Base-by-base conservation (phyloP, 2,329 filamentous ascomycete species). In the Meredithiella fracta region DNA sequence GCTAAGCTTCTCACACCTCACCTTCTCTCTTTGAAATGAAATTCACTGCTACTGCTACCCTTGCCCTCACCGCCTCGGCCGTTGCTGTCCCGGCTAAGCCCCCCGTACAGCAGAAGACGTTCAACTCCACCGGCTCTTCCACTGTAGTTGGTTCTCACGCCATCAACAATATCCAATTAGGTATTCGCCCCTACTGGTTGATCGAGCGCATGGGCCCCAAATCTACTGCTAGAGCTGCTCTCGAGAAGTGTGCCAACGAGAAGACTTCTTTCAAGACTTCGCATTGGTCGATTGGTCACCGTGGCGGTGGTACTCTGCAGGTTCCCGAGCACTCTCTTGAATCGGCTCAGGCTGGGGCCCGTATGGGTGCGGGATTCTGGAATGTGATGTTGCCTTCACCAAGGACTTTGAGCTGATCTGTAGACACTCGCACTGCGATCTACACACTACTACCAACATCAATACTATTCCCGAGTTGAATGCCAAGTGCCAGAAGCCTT, bases 391-490 rank as follows among this genome's bases (percentile, higher is more conserved):
- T 15, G 72, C 77, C 37, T 84, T 85, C 67, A 84, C 81, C 58
- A 73, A 71, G 60, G 81, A 85, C 65, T 72, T 73, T 29, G 67
- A 79, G 63, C 75, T 85, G n/a, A 80, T 85, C 47, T 85, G 81
- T 68, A 76, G 81, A 51, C 81, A 85, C 67, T 76, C 74, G 50
- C 76, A 82, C 61, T 85, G 81, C 67, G 81, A 85, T 62, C 67
- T 85, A 42, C 80, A 84, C 69, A 80, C 77, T 22, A 85, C 81
- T 7, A 84, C 81, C 64, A 77, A 85, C 68, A 82, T 85, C 63
- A 72, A 85, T 60, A 65, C 72, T 51, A 71, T 75, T 52, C 78
- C 81, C 9, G 74, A 77, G 60, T 75, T 85, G 52, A 79, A 77
- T 59, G 73, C 73, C 55, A 85, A 84, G 67, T 85, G 81, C 68